phyloP scores from a whole-genome alignment of 2,329 filamentous ascomycete species.

The Phyllachora maydis region DNA sequence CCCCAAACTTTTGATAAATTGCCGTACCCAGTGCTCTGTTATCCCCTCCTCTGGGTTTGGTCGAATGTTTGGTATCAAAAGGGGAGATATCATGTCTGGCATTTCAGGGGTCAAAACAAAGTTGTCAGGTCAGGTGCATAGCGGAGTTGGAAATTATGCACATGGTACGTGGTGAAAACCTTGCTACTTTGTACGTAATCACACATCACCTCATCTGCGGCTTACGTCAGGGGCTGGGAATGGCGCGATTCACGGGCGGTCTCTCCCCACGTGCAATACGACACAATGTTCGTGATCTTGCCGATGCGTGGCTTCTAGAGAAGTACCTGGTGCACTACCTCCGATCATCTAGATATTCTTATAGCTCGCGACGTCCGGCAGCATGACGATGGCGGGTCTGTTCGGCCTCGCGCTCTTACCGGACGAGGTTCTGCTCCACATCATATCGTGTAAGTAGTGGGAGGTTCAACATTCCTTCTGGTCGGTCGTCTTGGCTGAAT shows the following conservation, averaged over 20 bases:
- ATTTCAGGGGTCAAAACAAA: too few species aligned
- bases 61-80: too few species aligned
- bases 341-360: neutral
- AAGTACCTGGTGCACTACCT: too few species aligned
- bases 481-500: conserved; percentile 2
- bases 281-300: neutral
- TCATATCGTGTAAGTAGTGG: conserved; percentile 33
- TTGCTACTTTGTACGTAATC: too few species aligned
- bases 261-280: neutral
- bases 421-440: conserved; percentile 41
- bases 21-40: too few species aligned
- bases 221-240: neutral
- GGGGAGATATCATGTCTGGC: too few species aligned
- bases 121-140: too few species aligned
- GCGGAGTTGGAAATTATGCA: too few species aligned
- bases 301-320: neutral
- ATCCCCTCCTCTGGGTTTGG: too few species aligned
- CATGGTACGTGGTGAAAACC: too few species aligned
- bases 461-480: neutral
- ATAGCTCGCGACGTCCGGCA: conserved; percentile 3
- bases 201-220: too few species aligned
- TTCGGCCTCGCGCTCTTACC: conserved; percentile 40
- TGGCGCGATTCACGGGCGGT: neutral
- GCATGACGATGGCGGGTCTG: conserved; percentile 11
- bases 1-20: too few species aligned